These are phyloP conservation scores for Microcyclospora pomicola DNA, from an alignment of 2,329 filamentous ascomycete genomes.

Conservation along the genomic window DNA sequence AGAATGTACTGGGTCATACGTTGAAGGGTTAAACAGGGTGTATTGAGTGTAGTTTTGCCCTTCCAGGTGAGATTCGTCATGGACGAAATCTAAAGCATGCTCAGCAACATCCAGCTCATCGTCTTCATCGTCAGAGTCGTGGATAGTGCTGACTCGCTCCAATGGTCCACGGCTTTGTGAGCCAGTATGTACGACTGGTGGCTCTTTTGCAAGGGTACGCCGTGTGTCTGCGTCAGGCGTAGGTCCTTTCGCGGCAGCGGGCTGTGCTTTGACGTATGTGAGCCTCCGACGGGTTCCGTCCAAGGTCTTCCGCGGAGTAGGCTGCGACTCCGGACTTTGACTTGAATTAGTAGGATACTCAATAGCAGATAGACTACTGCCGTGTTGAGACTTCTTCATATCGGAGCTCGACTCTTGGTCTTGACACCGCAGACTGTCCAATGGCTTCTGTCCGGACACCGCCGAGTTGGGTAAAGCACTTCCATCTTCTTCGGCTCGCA, in stretches of 20 bases:
- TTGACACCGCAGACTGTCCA: too few species aligned
- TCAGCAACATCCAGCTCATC: conserved; percentile 3
- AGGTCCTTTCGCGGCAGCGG: too few species aligned
- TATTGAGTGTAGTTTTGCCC: too few species aligned
- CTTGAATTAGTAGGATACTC: too few species aligned
- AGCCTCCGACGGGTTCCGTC: too few species aligned
- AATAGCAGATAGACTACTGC: too few species aligned
- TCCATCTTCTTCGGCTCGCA: conserved; percentile 1
- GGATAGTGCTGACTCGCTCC: conserved; percentile 6
- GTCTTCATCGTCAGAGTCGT: conserved; percentile 11
- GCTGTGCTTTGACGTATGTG: too few species aligned
- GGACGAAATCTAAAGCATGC: not conserved
- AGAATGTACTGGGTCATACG: conserved; percentile 12
- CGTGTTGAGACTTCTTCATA: not conserved
- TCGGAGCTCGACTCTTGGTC: not conserved
- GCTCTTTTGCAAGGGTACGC: not conserved
- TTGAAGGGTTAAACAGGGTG: conserved; percentile 5
- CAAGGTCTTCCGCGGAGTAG: not conserved
- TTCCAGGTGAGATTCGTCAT: conserved; percentile 4
- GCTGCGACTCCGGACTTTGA: too few species aligned
- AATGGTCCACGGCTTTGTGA: conserved; percentile 1
- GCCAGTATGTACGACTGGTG: not conserved
- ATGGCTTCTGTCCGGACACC: not conserved
- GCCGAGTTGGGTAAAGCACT: conserved; percentile 2
- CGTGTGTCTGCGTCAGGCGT: too few species aligned